Conservation (phyloP, 495 filamentous ascomycete genomes). For the Cetradonia linearis region DNA sequence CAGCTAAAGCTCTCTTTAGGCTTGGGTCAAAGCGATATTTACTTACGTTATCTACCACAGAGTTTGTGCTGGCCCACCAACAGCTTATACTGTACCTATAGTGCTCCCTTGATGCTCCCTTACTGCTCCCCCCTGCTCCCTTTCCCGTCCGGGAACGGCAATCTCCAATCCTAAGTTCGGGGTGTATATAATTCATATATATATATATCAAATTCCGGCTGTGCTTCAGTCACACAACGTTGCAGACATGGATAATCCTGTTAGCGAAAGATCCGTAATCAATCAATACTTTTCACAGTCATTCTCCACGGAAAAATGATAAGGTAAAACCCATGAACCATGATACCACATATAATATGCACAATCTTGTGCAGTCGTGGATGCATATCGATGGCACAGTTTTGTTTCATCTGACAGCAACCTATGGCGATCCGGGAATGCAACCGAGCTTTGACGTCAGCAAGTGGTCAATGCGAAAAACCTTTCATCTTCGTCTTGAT, state of each 20-base stretch:
- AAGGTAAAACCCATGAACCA: not conserved
- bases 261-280: constrained; percentile 1
- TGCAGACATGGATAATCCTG: not conserved
- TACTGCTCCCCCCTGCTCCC: too few species aligned
- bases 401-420: not conserved
- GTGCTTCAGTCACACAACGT: not conserved
- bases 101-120: too few species aligned
- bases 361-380: not conserved
- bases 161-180: not conserved
- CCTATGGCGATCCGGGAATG: not conserved
- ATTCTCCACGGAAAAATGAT: not conserved
- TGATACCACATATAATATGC: not conserved
- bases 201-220: not conserved
- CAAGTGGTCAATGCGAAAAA: not conserved
- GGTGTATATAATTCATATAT: not conserved
- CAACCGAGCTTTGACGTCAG: not conserved
- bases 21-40: too few species aligned
- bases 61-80: too few species aligned
- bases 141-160: too few species aligned
- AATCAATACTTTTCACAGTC: not conserved
- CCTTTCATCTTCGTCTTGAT: not conserved
- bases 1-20: too few species aligned
- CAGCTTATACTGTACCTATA: too few species aligned
- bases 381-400: not conserved
- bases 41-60: too few species aligned